These are phyloP conservation scores for Ophiostoma piceae DNA, from an alignment of 2,329 filamentous ascomycete species.

Conservation along the genomic window DNA sequence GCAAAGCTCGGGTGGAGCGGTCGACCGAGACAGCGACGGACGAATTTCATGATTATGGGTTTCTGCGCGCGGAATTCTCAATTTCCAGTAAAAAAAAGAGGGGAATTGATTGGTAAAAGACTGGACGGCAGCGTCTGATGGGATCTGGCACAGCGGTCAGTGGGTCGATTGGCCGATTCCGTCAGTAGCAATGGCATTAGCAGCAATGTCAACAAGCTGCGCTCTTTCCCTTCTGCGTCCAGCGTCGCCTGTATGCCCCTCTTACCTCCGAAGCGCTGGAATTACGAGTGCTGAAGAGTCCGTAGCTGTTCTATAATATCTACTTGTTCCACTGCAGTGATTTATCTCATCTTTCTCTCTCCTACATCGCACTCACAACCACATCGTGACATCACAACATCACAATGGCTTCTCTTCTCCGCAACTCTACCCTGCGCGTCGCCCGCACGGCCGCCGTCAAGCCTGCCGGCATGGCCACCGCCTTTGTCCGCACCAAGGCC, in stretches of 20 bases:
- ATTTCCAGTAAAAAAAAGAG: background rate
- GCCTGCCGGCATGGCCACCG: slow-evolving; percentile 64
- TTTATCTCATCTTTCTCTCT: background rate
- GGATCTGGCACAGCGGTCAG: background rate
- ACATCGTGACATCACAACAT: background rate
- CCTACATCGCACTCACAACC: background rate
- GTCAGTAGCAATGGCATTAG: background rate
- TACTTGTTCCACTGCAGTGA: background rate
- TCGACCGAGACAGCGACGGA: background rate
- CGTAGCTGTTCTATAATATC: background rate
- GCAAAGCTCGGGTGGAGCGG: slow-evolving; percentile 25
- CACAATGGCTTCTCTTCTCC: slow-evolving; percentile 25
- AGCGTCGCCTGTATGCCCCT: slow-evolving; percentile 3
- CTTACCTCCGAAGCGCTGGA: slow-evolving; percentile 8
- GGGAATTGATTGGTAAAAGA: slow-evolving; percentile 16
- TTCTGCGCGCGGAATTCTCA: no score
- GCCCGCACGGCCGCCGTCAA: slow-evolving; percentile 62
- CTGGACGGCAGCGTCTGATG: background rate
- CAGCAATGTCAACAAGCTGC: background rate
- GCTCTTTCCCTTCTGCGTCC: background rate
- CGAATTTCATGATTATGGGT: background rate
- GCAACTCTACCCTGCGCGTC: slow-evolving; percentile 66
- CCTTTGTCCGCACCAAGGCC: slow-evolving; percentile 79
- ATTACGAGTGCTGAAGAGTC: background rate
- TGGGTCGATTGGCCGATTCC: background rate